A percentile compares a stretch with the other conserved stretches of the same genome.
Conservation (phyloP, 2,329 filamentous ascomycete genomes). For the Esteya vermicola region DNA sequence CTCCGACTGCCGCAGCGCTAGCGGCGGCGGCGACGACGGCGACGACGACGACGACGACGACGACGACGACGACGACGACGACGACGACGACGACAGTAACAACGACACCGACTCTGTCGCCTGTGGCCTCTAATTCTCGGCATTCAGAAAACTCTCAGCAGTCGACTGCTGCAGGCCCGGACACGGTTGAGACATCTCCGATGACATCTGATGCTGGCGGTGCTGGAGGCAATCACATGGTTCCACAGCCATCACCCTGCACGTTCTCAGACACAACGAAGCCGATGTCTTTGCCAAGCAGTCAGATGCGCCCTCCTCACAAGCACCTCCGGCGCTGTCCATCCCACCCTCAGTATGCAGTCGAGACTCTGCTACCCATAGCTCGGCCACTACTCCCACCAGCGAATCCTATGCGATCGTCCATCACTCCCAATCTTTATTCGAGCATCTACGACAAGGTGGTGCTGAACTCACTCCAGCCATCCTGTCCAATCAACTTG, state of each 20-base stretch:
- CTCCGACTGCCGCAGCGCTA: background rate
- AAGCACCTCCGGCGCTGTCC: background rate
- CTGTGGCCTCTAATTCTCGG: slow-evolving; percentile 13
- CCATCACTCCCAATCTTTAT: slow-evolving; percentile 62
- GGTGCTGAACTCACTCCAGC: slow-evolving; percentile 63
- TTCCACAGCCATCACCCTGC: too few relatives aligned
- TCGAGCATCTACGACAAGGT: slow-evolving; percentile 81
- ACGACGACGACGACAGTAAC: background rate
- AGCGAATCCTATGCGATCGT: slow-evolving; percentile 61
- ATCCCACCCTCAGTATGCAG: slow-evolving; percentile 24
- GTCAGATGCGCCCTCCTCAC: background rate
- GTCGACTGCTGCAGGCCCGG: slow-evolving; percentile 5
- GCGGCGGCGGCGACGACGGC: background rate
- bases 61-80: background rate
- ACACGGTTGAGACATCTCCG: slow-evolving; percentile 24
- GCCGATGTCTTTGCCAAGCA: too few relatives aligned
- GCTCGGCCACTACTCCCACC: slow-evolving; percentile 58
- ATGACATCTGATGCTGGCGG: slow-evolving; percentile 23
- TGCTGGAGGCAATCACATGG: too few relatives aligned
- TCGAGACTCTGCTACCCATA: slow-evolving; percentile 55
- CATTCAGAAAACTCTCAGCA: slow-evolving; percentile 10
- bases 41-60: background rate
- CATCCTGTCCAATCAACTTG: slow-evolving; percentile 79
- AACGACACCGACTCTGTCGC: slow-evolving; percentile 12
- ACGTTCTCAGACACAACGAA: too few relatives aligned